Percentiles rank a stretch among this genome's conserved stretches.
Evolutionary conservation across 2,329 filamentous ascomycete species (phyloP).

Genomic region (Emergomyces pasteurianus): DNA sequence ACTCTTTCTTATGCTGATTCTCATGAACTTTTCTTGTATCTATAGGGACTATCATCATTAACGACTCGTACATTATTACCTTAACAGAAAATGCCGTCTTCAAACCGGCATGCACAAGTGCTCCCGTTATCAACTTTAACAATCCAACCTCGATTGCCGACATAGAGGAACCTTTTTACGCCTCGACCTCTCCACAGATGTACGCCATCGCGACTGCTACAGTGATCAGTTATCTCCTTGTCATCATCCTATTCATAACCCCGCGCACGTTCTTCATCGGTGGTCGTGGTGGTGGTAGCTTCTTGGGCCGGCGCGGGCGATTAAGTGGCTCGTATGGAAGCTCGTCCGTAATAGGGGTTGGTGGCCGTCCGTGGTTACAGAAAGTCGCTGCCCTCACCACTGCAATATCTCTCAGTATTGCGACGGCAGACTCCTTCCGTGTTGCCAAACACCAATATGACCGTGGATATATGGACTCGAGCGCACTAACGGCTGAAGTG

Average conservation of each 20-base stretch:
- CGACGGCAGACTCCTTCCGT: slow-evolving; percentile 79
- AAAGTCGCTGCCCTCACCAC: slow-evolving; percentile 55
- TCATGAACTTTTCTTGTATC: slow-evolving; percentile 14
- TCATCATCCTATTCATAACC: slow-evolving; percentile 88
- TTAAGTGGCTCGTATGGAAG: slow-evolving; percentile 64
- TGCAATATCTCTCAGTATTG: slow-evolving; percentile 79
- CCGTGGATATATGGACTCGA: slow-evolving; percentile 67
- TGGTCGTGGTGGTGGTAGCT: slow-evolving; percentile 53
- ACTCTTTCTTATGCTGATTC: not conserved
- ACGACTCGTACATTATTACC: slow-evolving; percentile 30
- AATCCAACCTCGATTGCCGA: slow-evolving; percentile 3
- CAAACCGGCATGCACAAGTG: slow-evolving; percentile 33
- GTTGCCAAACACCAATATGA: slow-evolving; percentile 74
- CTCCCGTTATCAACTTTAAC: not conserved
- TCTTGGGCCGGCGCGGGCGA: slow-evolving; percentile 70
- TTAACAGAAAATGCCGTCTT: slow-evolving; percentile 39
- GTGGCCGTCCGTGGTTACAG: slow-evolving; percentile 87
- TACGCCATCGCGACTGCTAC: slow-evolving; percentile 89
- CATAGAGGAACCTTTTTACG: slow-evolving; percentile 75
- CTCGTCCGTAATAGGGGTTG: slow-evolving; percentile 66
- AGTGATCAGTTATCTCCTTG: slow-evolving; percentile 79
- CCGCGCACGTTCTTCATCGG: slow-evolving; percentile 88
- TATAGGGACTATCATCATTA: slow-evolving; percentile 31
- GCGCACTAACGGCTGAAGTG: slow-evolving; percentile 62
- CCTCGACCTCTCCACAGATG: slow-evolving; percentile 81